These are phyloP conservation scores for Simplicillium sp. DNA, from an alignment of 2,329 filamentous ascomycete genomes.

Conservation along the genomic window DNA sequence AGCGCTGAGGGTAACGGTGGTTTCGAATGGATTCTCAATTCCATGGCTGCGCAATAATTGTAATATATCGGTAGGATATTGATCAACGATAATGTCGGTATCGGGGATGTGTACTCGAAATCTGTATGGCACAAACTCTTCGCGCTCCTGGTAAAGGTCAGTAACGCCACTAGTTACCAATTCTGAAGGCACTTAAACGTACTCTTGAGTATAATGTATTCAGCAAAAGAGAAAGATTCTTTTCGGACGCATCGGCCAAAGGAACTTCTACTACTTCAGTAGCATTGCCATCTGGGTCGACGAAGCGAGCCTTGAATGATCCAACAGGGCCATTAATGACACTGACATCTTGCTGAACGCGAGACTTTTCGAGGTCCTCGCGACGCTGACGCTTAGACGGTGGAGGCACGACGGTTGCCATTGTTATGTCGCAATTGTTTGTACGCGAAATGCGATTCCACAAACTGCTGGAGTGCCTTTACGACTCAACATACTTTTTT, in stretches of 20 bases:
- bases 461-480: not conserved
- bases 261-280: slow-evolving; percentile 64
- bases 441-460: slow-evolving; percentile 2
- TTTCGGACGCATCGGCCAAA: slow-evolving; percentile 75
- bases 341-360: slow-evolving; percentile 66
- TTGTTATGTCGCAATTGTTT: slow-evolving; percentile 23
- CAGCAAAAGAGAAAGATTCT: slow-evolving; percentile 78
- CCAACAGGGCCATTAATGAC: slow-evolving; percentile 60
- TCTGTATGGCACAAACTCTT: slow-evolving; percentile 52
- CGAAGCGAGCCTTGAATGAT: slow-evolving; percentile 77
- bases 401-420: slow-evolving; percentile 77
- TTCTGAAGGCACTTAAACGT: slow-evolving; percentile 18
- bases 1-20: slow-evolving; percentile 44
- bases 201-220: slow-evolving; percentile 77
- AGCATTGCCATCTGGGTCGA: slow-evolving; percentile 70
- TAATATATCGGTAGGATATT: slow-evolving; percentile 45
- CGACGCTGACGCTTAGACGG: slow-evolving; percentile 81
- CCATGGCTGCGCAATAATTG: slow-evolving; percentile 45
- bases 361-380: slow-evolving; percentile 60
- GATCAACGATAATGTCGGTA: slow-evolving; percentile 42
- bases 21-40: slow-evolving; percentile 49
- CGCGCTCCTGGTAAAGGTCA: slow-evolving; percentile 29
- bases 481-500: slow-evolving; percentile 1
- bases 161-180: not conserved
- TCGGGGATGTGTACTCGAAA: slow-evolving; percentile 51